Evolutionary conservation across 768 basidiomycete genomes (phyloP), one percentile per base, ranked within the genome.

Genomic region (Boletus subparvulus): DNA sequence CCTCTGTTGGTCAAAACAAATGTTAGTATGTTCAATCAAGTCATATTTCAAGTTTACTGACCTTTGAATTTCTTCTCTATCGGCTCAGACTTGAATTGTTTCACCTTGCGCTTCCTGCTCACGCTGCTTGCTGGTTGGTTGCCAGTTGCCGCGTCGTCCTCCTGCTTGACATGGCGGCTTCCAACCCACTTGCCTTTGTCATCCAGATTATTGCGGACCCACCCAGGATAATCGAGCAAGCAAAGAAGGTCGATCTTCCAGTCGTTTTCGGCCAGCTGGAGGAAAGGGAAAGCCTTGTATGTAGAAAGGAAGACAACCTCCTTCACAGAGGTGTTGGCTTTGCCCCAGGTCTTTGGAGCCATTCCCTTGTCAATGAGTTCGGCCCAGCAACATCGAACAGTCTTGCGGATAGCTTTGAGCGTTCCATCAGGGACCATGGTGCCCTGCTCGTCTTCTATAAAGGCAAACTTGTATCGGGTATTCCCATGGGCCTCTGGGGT

Each of bases 291-390:
- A 0, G 17, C 8, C 12, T 54, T 53, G 43, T 58, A 58, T 0
- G 13, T 6, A 1, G 6, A 2, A 1, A 14, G 9, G 6, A 30
- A 42, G 10, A 53, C 24, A 0, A 40, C 1, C 2, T 58, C 43
- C 28, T 50, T 50, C 0, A 28, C 30, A 4, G 58, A 45, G 4
- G 54, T 3, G 3, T 5, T 52, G 2, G 46, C 47, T 44, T 60
- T 60, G 0, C 54, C 54, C 59, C 59, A 56, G 21, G 36, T 52
- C 47, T 49, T 48, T 13, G 54, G 51, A 21, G 54, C 54, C 40
- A 33, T 48, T 0, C 3, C 13, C 17, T 45, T 44, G 9, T 0
- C 12, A 1, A 48, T 24, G 2, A 60, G 59, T 10, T 60, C 43
- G 2, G 41, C 30, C 59, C 50, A 60, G 16, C 50, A 33, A 2